phyloP scores from a whole-genome alignment of 495 filamentous ascomycete species.

The Penicillium goetzii region DNA sequence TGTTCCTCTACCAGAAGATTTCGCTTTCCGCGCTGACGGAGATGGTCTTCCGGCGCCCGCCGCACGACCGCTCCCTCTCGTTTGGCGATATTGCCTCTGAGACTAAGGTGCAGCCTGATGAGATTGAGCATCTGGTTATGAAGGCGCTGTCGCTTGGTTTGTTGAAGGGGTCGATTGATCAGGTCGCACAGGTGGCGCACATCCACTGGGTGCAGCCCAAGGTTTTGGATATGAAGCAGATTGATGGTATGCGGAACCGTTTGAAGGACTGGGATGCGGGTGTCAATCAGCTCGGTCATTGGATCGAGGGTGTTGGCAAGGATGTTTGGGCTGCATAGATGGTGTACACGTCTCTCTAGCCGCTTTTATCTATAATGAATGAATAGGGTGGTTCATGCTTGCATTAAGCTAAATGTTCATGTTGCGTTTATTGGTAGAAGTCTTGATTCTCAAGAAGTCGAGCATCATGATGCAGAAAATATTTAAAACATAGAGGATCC shows the following conservation, averaged over 20 bases:
- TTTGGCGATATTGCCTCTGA: constrained; percentile 86
- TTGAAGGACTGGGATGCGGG: constrained; percentile 93
- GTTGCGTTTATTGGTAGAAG: neutral
- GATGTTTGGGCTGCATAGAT: constrained; percentile 85
- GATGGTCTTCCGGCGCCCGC: constrained; percentile 92
- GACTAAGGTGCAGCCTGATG: constrained; percentile 85
- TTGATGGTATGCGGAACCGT: constrained; percentile 86
- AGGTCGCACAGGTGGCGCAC: constrained; percentile 89
- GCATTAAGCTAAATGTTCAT: neutral
- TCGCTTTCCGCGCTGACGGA: constrained; percentile 94
- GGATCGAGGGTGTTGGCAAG: constrained; percentile 87
- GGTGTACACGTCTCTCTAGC: constrained; percentile 13
- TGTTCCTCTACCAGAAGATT: constrained; percentile 95
- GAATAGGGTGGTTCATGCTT: constrained; percentile 26
- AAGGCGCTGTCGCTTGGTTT: constrained; percentile 93
- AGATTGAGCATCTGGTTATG: constrained; percentile 99
- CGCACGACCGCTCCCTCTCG: constrained; percentile 91
- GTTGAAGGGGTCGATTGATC: constrained; percentile 90
- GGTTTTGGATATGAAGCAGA: constrained; percentile 92
- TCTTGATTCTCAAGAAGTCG: neutral
- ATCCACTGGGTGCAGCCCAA: constrained; percentile 99
- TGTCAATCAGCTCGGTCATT: constrained; percentile 91
- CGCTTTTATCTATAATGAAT: constrained; percentile 34
- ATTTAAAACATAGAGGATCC: constrained; percentile 46
- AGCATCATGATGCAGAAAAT: neutral